Evolutionary conservation across 2,329 filamentous ascomycete species (phyloP), one percentile per base, ranked within the genome.

Genomic region (Atkinsonella hypoxylon): DNA sequence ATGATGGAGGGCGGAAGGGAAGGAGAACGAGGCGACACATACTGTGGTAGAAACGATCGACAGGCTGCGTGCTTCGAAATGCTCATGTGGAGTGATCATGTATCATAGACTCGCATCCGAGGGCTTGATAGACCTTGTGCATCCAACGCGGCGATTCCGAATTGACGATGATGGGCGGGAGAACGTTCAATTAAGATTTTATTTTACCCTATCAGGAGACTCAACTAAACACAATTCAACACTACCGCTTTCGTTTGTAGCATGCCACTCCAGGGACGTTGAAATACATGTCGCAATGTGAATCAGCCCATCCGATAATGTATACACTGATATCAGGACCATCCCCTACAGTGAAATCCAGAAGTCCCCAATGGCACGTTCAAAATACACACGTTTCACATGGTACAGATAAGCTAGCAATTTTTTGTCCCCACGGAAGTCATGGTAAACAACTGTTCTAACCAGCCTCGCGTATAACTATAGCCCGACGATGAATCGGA

Each of bases 41-140:
- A 53, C 56, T 56, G 54, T 17, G 60, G 63, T 56, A 53, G 53
- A 56, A 52, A 58, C 56, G 53, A 61, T 53, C 55, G 56, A 54
- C 55, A 41, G 45, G 39, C 30, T 30, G 34, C 31, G 30, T 32
- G 57, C 51, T 50, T 26, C 26, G 40, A 52, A 48, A 53, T 51
- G 54, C 52, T 51, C 54, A 4, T 45, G 50, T 56, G 56, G 58
- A 57, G 60, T 66, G 66, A 61, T 61, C 62, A 54, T 71, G 69
- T 71, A 71, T 63, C 67, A 70, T 71, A 71, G 67, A 67, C 58
- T 64, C 59, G 61, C 60, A 62, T 61, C 57, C 47, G 54, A 56
- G 48, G 62, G 56, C 58, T 62, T 56, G 62, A 66, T 65, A 64
- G 61, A 66, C 63, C 61, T 55, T 57, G 55, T 56, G 51, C 55